phyloP scores from a whole-genome alignment of 305 asterid species.

The Fraxinus nigra region DNA sequence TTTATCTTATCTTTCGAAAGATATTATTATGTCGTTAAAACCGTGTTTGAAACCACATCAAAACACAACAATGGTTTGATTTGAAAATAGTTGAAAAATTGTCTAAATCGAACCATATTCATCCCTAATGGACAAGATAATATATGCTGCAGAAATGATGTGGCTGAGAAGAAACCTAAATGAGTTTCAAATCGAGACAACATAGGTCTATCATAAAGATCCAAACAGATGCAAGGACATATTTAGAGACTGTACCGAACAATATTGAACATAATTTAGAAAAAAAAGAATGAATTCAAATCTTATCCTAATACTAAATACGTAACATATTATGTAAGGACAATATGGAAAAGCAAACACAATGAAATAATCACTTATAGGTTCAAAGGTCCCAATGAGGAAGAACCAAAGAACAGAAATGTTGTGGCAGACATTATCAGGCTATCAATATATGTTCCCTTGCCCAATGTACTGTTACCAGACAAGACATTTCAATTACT shows the following conservation, averaged over 20 bases:
- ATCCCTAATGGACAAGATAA: too few species aligned
- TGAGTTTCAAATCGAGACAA: not conserved
- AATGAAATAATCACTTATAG: not conserved
- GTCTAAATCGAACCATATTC: not conserved
- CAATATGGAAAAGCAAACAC: not conserved
- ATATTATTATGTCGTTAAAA: too few species aligned
- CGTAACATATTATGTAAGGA: not conserved
- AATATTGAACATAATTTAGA: not conserved
- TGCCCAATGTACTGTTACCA: not conserved
- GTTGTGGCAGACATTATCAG: constrained; percentile 1
- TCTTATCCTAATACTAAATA: not conserved
- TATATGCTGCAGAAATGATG: not conserved
- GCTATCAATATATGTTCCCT: constrained; percentile 1
- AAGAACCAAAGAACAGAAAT: not conserved
- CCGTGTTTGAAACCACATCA: not conserved
- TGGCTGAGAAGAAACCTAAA: not conserved
- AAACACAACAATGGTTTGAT: not conserved
- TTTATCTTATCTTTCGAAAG: too few species aligned
- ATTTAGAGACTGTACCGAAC: not conserved
- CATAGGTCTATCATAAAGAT: not conserved
- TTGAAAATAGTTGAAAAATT: too few species aligned
- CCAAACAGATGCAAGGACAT: not conserved
- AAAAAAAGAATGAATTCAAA: not conserved
- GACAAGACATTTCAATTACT: not conserved
- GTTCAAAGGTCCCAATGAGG: constrained; percentile 4